Percentiles rank a stretch among this genome's conserved stretches.
These are phyloP conservation scores for Lentinula edodes DNA, from an alignment of 768 basidiomycete genomes.

Conservation along the genomic window DNA sequence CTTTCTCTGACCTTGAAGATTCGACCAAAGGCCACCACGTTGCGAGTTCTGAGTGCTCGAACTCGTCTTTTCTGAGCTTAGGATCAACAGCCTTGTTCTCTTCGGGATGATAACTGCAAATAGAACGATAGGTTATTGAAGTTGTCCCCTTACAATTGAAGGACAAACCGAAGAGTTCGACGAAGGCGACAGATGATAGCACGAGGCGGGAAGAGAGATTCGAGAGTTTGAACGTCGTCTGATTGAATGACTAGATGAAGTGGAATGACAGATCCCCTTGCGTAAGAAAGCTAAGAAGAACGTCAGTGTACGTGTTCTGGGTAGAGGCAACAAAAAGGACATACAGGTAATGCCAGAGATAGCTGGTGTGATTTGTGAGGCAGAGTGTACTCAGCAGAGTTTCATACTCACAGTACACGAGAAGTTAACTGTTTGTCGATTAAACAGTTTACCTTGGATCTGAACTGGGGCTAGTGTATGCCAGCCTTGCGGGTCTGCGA, in stretches of 20 bases:
- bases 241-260: conserved; percentile 4
- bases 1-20: neutral
- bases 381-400: neutral
- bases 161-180: neutral
- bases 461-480: conserved; percentile 21
- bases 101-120: neutral
- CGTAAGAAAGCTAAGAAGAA: conserved; percentile 8
- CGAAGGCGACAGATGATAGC: conserved; percentile 5
- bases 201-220: conserved; percentile 7
- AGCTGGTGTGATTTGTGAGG: neutral
- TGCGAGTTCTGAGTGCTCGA: conserved; percentile 23
- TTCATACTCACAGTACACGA: conserved; percentile 24
- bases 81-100: neutral
- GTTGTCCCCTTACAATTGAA: neutral
- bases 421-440: conserved; percentile 24
- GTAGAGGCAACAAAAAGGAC: neutral
- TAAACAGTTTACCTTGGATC: conserved; percentile 29
- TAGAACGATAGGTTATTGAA: neutral
- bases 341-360: conserved; percentile 6
- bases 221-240: conserved; percentile 6
- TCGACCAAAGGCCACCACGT: conserved; percentile 24
- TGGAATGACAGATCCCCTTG: conserved; percentile 12
- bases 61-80: neutral
- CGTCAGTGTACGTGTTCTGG: neutral
- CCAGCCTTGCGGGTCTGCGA: conserved; percentile 33